Evolutionary conservation across 2,329 filamentous ascomycete species (phyloP).

Genomic region (Seiridium cupressi): DNA sequence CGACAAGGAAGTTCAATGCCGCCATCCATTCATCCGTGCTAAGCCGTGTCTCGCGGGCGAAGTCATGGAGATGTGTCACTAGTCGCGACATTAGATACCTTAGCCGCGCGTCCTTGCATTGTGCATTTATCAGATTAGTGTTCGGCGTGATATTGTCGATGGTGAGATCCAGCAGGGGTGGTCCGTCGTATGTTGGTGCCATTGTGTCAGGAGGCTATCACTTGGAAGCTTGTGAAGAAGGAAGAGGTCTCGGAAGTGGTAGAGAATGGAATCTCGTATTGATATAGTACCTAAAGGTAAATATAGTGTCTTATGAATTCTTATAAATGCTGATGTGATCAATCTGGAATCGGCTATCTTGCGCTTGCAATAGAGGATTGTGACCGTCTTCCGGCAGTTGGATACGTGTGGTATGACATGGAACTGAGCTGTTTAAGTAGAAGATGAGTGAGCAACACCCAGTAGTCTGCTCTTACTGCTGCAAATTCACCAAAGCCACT

Average conservation of each 20-base stretch:
- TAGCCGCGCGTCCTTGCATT: constrained; percentile 61
- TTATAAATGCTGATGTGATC: constrained; percentile 1
- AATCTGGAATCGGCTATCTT: neutral
- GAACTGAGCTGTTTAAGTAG: neutral
- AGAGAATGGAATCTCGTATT: neutral
- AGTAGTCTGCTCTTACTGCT: neutral
- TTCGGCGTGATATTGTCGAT: constrained; percentile 81
- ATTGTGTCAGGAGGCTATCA: constrained; percentile 10
- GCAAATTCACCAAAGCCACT: neutral
- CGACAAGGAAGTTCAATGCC: constrained; percentile 68
- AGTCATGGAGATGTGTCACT: constrained; percentile 78
- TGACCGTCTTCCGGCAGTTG: neutral
- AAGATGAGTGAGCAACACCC: neutral
- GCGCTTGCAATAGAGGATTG: neutral
- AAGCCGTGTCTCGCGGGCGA: constrained; percentile 74
- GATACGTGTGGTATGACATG: neutral
- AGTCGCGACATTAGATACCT: constrained; percentile 72
- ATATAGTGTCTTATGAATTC: neutral
- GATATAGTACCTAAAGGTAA: neutral
- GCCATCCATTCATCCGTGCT: constrained; percentile 78
- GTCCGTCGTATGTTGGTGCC: constrained; percentile 26
- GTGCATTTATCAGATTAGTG: constrained; percentile 71
- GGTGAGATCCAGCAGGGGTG: constrained; percentile 66
- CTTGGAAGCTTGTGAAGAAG: neutral
- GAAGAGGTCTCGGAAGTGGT: neutral